Evolutionary conservation across 2,329 filamentous ascomycete genomes (phyloP).

Genomic region (Scedosporium dehoogii): DNA sequence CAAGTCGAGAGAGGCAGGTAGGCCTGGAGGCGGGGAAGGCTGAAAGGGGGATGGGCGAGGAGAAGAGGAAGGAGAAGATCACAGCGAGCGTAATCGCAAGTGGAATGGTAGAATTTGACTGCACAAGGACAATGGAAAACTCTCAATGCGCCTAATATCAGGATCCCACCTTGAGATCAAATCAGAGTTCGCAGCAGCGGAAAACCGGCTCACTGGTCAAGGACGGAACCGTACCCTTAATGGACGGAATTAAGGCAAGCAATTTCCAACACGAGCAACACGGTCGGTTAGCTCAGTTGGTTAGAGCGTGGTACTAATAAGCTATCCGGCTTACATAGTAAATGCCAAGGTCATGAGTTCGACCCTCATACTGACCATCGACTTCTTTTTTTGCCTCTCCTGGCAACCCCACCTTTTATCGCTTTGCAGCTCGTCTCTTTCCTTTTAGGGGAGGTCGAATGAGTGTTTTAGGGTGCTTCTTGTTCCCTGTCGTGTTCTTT

Average conservation of each 20-base stretch:
- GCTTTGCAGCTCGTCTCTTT: background rate
- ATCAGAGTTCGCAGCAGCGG: background rate
- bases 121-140: background rate
- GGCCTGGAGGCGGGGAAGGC: background rate
- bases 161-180: no score
- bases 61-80: no score
- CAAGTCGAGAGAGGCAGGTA: no score
- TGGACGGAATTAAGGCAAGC: background rate
- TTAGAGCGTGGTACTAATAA: conserved; percentile 2
- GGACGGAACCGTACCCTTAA: background rate
- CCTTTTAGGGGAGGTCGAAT: background rate
- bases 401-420: background rate
- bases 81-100: no score
- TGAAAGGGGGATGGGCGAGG: background rate
- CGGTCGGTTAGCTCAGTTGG: conserved; percentile 2
- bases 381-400: background rate
- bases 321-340: background rate
- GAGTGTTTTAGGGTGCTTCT: background rate
- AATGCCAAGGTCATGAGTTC: conserved; percentile 2
- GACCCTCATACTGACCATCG: background rate
- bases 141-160: no score
- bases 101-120: background rate
- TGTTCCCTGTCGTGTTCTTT: background rate
- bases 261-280: background rate
- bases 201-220: background rate